Evolutionary conservation across 805 yeast genomes (phyloP).

Genomic region (Phaffomyces thermotolerans): DNA sequence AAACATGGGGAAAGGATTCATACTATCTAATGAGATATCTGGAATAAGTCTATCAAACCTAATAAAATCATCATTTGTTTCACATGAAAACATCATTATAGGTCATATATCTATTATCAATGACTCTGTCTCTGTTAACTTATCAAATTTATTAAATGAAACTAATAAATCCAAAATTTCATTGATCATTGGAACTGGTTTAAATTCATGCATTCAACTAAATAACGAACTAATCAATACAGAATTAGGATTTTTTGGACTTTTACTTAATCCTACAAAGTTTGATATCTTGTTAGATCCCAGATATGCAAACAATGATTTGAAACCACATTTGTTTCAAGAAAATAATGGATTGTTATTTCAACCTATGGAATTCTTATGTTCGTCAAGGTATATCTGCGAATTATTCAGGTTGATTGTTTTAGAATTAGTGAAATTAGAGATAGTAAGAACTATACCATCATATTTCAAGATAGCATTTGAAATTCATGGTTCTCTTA

Average conservation of each 20-base stretch:
- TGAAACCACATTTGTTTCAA: conserved; percentile 3
- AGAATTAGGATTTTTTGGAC: conserved; percentile 53
- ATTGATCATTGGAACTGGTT: conserved; percentile 63
- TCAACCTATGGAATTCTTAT: conserved; percentile 51
- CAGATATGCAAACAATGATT: conserved; percentile 15
- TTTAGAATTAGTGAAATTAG: conserved; percentile 20
- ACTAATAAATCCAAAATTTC: conserved; percentile 36
- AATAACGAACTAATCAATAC: conserved; percentile 33
- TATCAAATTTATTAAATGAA: conserved; percentile 37
- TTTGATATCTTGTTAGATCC: conserved; percentile 35
- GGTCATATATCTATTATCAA: conserved; percentile 44
- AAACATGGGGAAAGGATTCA: conserved; percentile 58
- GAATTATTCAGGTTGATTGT: conserved; percentile 42
- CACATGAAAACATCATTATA: conserved; percentile 20
- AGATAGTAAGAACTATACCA: background rate
- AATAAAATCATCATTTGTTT: conserved; percentile 29
- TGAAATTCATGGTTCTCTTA: conserved; percentile 11
- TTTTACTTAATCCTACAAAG: conserved; percentile 28
- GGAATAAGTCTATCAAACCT: conserved; percentile 36
- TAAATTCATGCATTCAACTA: conserved; percentile 42
- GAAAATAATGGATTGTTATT: conserved; percentile 27
- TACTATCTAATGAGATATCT: conserved; percentile 31
- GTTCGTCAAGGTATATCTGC: conserved; percentile 50
- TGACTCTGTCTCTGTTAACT: conserved; percentile 59
- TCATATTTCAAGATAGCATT: conserved; percentile 1